Evolutionary conservation across 2,329 filamentous ascomycete genomes (phyloP).

Genomic region (Exophiala sp.): DNA sequence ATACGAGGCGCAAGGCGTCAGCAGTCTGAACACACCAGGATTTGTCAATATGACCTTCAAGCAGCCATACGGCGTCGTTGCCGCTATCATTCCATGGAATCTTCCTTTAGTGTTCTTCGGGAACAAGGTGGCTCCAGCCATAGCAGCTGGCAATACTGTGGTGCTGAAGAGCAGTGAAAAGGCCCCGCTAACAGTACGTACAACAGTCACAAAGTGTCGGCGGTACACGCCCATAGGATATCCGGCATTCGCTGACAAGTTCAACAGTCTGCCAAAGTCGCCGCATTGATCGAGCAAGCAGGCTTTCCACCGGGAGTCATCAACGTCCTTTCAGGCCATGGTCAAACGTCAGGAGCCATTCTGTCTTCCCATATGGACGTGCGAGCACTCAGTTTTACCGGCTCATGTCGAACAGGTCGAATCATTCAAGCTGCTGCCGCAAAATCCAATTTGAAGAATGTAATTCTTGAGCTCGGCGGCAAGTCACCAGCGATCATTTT

Average conservation of each 20-base stretch:
- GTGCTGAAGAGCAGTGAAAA: constrained; percentile 31
- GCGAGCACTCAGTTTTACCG: constrained; percentile 76
- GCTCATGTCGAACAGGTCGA: constrained; percentile 67
- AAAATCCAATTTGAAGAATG: constrained; percentile 57
- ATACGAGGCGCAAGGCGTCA: constrained; percentile 27
- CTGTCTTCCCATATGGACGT: constrained; percentile 65
- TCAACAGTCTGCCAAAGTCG: constrained; percentile 47
- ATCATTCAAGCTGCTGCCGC: constrained; percentile 73
- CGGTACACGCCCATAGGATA: constrained; percentile 33
- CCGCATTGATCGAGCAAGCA: constrained; percentile 64
- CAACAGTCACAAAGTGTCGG: constrained; percentile 51
- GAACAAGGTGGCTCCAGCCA: constrained; percentile 38
- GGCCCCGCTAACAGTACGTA: constrained; percentile 41
- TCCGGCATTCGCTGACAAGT: constrained; percentile 55
- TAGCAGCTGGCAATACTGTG: constrained; percentile 36
- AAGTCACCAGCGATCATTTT: constrained; percentile 58
- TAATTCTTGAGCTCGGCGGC: constrained; percentile 60
- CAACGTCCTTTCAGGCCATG: constrained; percentile 71
- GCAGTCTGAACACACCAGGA: constrained; percentile 22
- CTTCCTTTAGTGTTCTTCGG: constrained; percentile 46
- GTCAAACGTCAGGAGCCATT: constrained; percentile 64
- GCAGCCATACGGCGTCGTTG: constrained; percentile 30
- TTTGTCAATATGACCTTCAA: constrained; percentile 25
- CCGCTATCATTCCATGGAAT: constrained; percentile 60
- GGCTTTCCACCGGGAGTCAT: constrained; percentile 75